phyloP scores from a whole-genome alignment of 2,329 filamentous ascomycete species.

The Elsinoe fawcettii region DNA sequence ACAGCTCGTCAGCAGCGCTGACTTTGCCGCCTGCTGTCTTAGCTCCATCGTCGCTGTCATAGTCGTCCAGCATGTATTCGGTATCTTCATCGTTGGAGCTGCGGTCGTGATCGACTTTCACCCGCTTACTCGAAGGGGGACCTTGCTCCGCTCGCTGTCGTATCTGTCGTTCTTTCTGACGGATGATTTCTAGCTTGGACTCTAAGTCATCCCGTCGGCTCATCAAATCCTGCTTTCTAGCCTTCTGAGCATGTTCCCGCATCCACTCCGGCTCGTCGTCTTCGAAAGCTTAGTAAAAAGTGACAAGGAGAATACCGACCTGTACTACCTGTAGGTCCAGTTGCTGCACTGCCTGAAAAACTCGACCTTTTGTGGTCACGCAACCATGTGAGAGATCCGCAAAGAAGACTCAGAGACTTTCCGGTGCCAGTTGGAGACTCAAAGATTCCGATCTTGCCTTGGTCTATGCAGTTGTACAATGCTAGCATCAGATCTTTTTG shows the following conservation, averaged over 20 bases:
- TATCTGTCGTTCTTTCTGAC: conserved; percentile 53
- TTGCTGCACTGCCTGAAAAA: conserved; percentile 48
- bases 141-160: conserved; percentile 45
- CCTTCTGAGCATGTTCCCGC: conserved; percentile 62
- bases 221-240: conserved; percentile 59
- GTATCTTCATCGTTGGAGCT: conserved; percentile 47
- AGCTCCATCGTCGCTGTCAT: conserved; percentile 55
- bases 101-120: conserved; percentile 25
- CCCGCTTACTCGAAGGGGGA: conserved; percentile 42
- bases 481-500: conserved; percentile 82
- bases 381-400: conserved; percentile 84
- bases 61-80: conserved; percentile 69
- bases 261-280: conserved; percentile 79
- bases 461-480: conserved; percentile 69
- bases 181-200: conserved; percentile 56
- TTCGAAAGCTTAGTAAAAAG: conserved; percentile 15
- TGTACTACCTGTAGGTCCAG: conserved; percentile 35
- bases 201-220: conserved; percentile 66
- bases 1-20: conserved; percentile 43
- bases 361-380: conserved; percentile 63
- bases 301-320: neutral
- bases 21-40: conserved; percentile 20
- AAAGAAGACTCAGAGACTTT: conserved; percentile 88
- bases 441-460: conserved; percentile 76
- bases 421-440: conserved; percentile 86